Base-by-base conservation (phyloP, 106 monocot genomes). In the Narthecium ossifragum region DNA sequence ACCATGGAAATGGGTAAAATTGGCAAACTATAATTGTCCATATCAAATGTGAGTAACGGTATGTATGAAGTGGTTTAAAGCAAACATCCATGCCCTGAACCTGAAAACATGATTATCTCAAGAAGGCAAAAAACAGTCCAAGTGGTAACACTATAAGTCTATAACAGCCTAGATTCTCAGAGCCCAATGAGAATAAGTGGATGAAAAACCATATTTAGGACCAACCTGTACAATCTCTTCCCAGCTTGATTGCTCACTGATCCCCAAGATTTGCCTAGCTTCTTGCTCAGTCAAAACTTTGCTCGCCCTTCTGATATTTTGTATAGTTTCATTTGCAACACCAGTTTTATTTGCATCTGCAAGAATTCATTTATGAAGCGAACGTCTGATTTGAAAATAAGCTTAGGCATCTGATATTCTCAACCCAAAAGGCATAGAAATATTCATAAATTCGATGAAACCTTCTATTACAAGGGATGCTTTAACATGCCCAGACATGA, bases 211-310 rank as follows among this genome's bases (percentile, higher is more conserved):
- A n/a, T n/a, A n/a, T n/a, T n/a, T n/a, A n/a, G 7, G 11, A 6
- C 32, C 3, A 18, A 92, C 92, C 92, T 85, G 63, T 31, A 77
- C 26, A 47, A 93, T 68, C 39, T 93, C 92, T 74, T 93, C 92
- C 92, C 88, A 93, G 15, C 84, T 57, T 9, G 84, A 38, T 14
- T 85, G 33, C 65, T 93, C 92, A 26, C 63, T 37, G 33, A 88
- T 63, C n/a, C 88, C 92, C 21, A 93, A 59, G 53, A 92, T 79
- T 60, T 88, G 92, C 48, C 81, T 66, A n/a, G 92, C 92, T 92
- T 92, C 92, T 34, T 81, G 70, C 54, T 88, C 92, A 0, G 84
- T 88, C 84, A 92, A 88, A 29, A 56, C 55, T 65, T 76, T 81
- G 46, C 78, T 63, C 14, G 70, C 62, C 71, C 81, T 75, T 12